phyloP scores from a whole-genome alignment of 139 green algal species.

The Pleodorina starrii region DNA sequence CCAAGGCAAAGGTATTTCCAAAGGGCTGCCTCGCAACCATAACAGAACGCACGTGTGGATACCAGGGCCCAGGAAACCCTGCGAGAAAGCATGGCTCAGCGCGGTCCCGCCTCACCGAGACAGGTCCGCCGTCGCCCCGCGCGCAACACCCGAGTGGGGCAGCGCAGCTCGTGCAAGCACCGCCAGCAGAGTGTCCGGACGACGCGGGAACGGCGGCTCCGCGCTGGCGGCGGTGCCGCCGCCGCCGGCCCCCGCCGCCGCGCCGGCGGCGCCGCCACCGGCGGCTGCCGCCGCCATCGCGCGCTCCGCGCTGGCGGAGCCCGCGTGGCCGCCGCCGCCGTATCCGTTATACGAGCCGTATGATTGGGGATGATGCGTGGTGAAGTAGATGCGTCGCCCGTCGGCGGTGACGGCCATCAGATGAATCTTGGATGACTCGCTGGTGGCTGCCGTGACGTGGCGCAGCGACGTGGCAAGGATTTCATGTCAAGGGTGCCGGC shows the following conservation, averaged over 20 bases:
- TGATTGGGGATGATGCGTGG: constrained; percentile 49
- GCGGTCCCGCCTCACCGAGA: constrained; percentile 61
- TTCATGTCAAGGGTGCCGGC: too few species aligned
- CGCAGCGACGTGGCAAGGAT: too few species aligned
- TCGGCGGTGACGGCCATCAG: constrained; percentile 91
- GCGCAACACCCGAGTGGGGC: constrained; percentile 58
- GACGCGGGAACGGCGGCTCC: constrained; percentile 9
- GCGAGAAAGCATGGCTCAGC: too few species aligned
- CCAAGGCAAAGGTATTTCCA: too few species aligned
- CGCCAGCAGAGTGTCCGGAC: constrained; percentile 70
- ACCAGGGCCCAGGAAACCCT: too few species aligned
- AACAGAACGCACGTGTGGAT: too few species aligned
- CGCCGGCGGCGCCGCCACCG: background rate
- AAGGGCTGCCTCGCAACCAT: too few species aligned
- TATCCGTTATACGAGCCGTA: background rate
- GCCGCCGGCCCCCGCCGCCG: background rate
- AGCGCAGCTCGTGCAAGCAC: constrained; percentile 72
- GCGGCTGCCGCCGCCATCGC: background rate
- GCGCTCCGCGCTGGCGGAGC: background rate
- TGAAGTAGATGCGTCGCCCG: constrained; percentile 90
- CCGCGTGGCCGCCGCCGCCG: background rate
- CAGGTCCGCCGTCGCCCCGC: constrained; percentile 43
- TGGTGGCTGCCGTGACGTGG: constrained; percentile 50
- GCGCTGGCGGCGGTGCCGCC: background rate
- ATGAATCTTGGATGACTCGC: constrained; percentile 82